These are phyloP conservation scores for Kwoniella europaea DNA, from an alignment of 768 basidiomycete species.

Conservation along the genomic window DNA sequence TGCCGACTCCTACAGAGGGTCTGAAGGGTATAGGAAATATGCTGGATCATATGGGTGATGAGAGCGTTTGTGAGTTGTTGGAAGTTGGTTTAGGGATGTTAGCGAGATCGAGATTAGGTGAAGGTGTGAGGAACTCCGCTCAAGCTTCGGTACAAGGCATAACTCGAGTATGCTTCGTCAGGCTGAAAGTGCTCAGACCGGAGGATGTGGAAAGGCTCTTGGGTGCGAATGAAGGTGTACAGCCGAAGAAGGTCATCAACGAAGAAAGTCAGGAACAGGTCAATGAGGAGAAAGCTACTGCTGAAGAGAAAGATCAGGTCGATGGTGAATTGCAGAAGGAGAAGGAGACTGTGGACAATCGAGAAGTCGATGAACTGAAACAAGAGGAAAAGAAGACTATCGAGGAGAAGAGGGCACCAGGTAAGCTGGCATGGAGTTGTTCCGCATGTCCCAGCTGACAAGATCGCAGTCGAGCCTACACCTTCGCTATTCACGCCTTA, in stretches of 20 bases:
- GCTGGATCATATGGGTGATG: conserved; percentile 78
- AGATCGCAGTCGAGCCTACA: conserved; percentile 7
- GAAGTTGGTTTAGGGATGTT: conserved; percentile 96
- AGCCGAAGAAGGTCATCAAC: conserved; percentile 16
- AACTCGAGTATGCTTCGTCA: conserved; percentile 78
- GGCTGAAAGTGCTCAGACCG: conserved; percentile 61
- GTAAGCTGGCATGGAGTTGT: not conserved
- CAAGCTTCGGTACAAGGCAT: conserved; percentile 85
- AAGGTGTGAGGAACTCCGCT: conserved; percentile 49
- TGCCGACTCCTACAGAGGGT: conserved; percentile 13
- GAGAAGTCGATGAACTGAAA: not conserved
- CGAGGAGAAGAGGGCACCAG: conserved; percentile 4
- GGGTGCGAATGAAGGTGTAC: conserved; percentile 22
- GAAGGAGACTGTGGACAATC: conserved; percentile 51
- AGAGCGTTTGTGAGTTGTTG: conserved; percentile 96
- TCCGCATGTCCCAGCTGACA: not conserved
- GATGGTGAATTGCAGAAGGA: conserved; percentile 50
- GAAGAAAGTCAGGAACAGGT: conserved; percentile 11
- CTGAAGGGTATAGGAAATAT: conserved; percentile 57
- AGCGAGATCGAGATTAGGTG: conserved; percentile 84
- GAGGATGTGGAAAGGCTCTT: conserved; percentile 42
- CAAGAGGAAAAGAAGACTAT: not conserved
- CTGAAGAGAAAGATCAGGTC: conserved; percentile 2
- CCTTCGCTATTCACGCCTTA: conserved; percentile 62
- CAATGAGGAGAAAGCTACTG: conserved; percentile 42